Percentiles rank a stretch among this genome's conserved stretches.
phyloP scores from a whole-genome alignment of 768 basidiomycete species.

The Saitozyma podzolica region DNA sequence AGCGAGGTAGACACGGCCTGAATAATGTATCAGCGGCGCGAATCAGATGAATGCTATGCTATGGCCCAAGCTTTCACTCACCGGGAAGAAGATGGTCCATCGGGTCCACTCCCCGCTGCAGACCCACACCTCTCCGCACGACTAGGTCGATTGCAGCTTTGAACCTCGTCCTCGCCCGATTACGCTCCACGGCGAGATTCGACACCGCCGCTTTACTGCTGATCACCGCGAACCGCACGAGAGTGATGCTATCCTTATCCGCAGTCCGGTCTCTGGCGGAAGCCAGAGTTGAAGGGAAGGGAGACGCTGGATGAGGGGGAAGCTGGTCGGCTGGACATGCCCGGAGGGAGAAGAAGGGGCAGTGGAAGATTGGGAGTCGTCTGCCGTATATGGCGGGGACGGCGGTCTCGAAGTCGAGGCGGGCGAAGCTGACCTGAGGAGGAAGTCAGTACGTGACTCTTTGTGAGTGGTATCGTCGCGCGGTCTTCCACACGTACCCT shows the following conservation, averaged over 20 bases:
- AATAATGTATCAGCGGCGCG: too few relatives aligned
- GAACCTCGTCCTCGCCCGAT: slow-evolving; percentile 5
- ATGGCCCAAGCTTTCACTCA: too few relatives aligned
- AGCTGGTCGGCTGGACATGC: background rate
- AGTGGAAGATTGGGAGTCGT: background rate
- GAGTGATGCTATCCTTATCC: too few relatives aligned
- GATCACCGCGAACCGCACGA: slow-evolving; percentile 6
- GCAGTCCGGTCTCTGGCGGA: too few relatives aligned
- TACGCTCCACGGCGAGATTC: slow-evolving; percentile 5
- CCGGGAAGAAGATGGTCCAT: too few relatives aligned
- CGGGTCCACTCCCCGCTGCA: too few relatives aligned
- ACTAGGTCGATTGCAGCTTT: background rate
- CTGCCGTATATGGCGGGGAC: background rate
- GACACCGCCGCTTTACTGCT: slow-evolving; percentile 2
- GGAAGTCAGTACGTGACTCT: too few relatives aligned
- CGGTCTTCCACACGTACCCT: too few relatives aligned
- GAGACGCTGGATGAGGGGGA: background rate
- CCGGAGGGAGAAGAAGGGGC: slow-evolving; percentile 5
- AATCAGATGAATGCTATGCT: too few relatives aligned
- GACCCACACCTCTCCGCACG: background rate
- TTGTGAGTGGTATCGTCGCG: too few relatives aligned
- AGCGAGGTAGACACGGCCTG: too few relatives aligned
- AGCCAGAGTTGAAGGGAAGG: background rate
- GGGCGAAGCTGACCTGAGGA: slow-evolving; percentile 5
- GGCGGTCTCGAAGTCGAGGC: slow-evolving; percentile 7